Evolutionary conservation across 169 alveolate species (phyloP).

Genomic region (Eimeria acervulina): DNA sequence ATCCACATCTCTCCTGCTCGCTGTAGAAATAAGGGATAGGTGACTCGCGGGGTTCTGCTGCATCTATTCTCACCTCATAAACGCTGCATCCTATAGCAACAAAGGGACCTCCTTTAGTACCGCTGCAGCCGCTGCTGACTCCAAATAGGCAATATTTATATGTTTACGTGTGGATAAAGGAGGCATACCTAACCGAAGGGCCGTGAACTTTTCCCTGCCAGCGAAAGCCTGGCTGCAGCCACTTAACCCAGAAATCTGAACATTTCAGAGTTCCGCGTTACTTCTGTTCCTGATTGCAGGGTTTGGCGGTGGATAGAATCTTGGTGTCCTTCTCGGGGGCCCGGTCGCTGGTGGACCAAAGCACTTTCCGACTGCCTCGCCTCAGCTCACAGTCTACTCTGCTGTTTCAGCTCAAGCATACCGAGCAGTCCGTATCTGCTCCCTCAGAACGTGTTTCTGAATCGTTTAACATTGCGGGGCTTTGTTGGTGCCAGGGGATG

Average conservation of each 20-base stretch:
- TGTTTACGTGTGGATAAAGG: neutral
- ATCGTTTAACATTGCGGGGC: neutral
- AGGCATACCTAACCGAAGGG: neutral
- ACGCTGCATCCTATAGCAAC: neutral
- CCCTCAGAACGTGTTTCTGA: neutral
- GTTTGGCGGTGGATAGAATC: constrained; percentile 83
- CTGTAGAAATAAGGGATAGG: neutral
- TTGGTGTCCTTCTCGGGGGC: constrained; percentile 88
- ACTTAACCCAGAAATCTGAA: neutral
- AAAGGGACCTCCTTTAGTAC: neutral
- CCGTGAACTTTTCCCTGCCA: neutral
- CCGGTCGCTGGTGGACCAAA: constrained; percentile 83
- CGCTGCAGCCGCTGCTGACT: neutral
- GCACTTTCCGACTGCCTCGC: constrained; percentile 87
- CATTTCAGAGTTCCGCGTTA: neutral
- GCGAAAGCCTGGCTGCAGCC: neutral
- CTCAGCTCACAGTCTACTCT: constrained; percentile 84
- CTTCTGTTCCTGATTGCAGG: constrained; percentile 52
- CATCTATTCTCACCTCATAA: neutral
- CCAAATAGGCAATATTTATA: neutral
- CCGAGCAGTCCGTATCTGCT: constrained; percentile 77
- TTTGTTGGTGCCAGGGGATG: neutral
- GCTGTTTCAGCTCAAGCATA: constrained; percentile 85
- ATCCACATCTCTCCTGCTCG: neutral
- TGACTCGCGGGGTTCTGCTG: neutral